A percentile compares a stretch with the other conserved stretches of the same genome.
These are phyloP conservation scores for Cercospora zeina DNA, from an alignment of 2,329 filamentous ascomycete species.

Conservation along the genomic window DNA sequence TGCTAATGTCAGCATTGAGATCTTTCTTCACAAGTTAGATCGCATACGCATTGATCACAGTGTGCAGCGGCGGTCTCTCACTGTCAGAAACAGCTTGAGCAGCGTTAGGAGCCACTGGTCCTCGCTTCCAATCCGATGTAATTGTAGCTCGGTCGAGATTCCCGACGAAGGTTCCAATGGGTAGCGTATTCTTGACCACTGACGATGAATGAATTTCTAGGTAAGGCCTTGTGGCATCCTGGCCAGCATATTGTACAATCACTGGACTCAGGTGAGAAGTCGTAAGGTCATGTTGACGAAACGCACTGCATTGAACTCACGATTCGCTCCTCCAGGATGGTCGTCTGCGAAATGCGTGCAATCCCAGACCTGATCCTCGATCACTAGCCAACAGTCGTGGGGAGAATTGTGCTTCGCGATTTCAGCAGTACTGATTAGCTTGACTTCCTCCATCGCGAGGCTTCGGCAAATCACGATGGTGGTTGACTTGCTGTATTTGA, in stretches of 20 bases:
- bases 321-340: slow-evolving; percentile 59
- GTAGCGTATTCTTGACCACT: slow-evolving; percentile 45
- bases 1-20: neutral
- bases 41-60: slow-evolving; percentile 44
- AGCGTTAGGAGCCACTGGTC: slow-evolving; percentile 17
- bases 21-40: neutral
- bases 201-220: slow-evolving; percentile 53
- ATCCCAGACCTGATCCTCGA: slow-evolving; percentile 66
- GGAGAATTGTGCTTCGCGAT: slow-evolving; percentile 28
- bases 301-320: slow-evolving; percentile 36
- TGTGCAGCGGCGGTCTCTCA: slow-evolving; percentile 48
- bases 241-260: slow-evolving; percentile 53
- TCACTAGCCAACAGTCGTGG: slow-evolving; percentile 60
- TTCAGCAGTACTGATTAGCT: slow-evolving; percentile 24
- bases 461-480: neutral
- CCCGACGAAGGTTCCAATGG: slow-evolving; percentile 44
- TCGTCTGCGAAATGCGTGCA: slow-evolving; percentile 62
- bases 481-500: neutral
- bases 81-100: slow-evolving; percentile 27
- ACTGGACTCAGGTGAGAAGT: slow-evolving; percentile 36
- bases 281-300: neutral
- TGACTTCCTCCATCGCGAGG: slow-evolving; percentile 24
- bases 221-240: slow-evolving; percentile 57
- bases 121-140: slow-evolving; percentile 22
- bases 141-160: slow-evolving; percentile 35